Evolutionary conservation across 2,329 filamentous ascomycete genomes (phyloP), one percentile per base, ranked within the genome.

Genomic region (Nigrospora oryzae): DNA sequence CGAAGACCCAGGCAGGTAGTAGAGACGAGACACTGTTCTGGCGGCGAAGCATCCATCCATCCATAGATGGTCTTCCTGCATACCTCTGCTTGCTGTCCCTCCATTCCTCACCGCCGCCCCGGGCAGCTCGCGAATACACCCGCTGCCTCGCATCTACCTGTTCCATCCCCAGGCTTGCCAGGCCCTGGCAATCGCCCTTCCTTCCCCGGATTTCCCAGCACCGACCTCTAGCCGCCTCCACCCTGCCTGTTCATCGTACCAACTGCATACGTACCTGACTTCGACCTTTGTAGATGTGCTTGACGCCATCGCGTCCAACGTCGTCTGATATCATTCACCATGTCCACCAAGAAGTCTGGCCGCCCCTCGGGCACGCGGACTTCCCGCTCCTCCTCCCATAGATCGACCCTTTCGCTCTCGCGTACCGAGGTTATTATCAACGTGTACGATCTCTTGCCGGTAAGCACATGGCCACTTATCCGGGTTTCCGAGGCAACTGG

Each of bases 401-500:
- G 83, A 49, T 81, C 79, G 46, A 86, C 83, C 1, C 61, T 86
- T 39, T 85, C 83, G 14, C 65, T 86, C 16, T 79, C 83, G 53
- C 84, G 84, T 59, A 88, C 83, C 2, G 82, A 89, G 60, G 75
- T 90, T 49, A 67, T 77, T 40, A 89, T 90, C 58, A 81, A 89
- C 58, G 81, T 89, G 56, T 90, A 90, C 58, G 86, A 89, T 62
- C 70, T 89, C 8, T 70, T 90, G 14, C 82, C 85, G 35, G 83
- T 86, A 72, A 52, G 71, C 47, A n/a, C 23, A 28, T 28, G 23
- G 23, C 8, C 23, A 28, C 4, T 6, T 6, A 23, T 6, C 19
- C 19, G 4, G 19, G 19, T 6, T 6, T 28, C 23, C 10, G 23
- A 28, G 23, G 23, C 23, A 28, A 28, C 23, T 28, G 23, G 23